Base-by-base conservation (phyloP, 106 monocot genomes). In the Acorus calamus region DNA sequence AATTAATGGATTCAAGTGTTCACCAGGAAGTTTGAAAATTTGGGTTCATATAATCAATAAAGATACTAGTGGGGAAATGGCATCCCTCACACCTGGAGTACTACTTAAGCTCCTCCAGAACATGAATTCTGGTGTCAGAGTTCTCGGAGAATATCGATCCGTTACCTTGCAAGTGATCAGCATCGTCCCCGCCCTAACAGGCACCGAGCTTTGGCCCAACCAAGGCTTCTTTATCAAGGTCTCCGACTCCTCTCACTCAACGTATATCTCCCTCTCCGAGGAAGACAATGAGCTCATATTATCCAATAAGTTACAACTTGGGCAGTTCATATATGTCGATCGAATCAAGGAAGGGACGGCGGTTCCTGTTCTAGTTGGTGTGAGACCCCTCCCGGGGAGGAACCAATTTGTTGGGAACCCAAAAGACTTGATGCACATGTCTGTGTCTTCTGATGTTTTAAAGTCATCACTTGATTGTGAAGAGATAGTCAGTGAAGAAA, bases 271-370 rank as follows among this genome's bases (percentile, higher is more conserved):
- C 49, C 71, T 96, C 4, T 85, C 87, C 4, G 77, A 83, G 66
- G 87, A 87, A 49, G 94, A 89, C 60, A 82, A 82, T 57, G 87
- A 90, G 55, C 82, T 96, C 14, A 87, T 96, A 50, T 57, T 90
- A 12, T 60, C 79, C 8, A 87, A 96, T 72, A 87, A 91, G 73
- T 64, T 96, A 44, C 90, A 79, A 70, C 77, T 96, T 8, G 94
- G 94, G 3, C 94, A 96, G 68, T 90, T 96, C 71, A 71, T 96
- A 42, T 96, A 96, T 79, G 84, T 96, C n/a, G 82, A 96, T 14
- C 79, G 74, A 56, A 67, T 87, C 42, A 71, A 74, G 66, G 57
- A 76, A 2, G 91, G 83, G 57, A 78, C 78, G 28, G 87, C 83
- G 2, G 94, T 96, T 62, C 94, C 90, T 43, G 59, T 83, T 50